These are phyloP conservation scores for Populus davidiana DNA, from an alignment of 345 rosid species.

Conservation along the genomic window DNA sequence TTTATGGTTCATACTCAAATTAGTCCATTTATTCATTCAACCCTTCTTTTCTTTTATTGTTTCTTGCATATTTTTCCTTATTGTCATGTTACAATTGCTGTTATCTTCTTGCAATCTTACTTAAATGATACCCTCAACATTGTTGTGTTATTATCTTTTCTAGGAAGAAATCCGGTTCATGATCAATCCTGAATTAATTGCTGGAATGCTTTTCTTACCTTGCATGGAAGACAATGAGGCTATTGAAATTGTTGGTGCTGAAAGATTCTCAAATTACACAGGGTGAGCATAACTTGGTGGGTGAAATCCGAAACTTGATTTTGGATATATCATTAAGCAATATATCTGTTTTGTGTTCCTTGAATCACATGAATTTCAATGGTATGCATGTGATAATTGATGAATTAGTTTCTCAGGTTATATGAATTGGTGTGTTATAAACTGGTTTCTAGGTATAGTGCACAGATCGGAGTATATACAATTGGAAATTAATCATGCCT, in stretches of 20 bases:
- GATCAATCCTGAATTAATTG: constrained; percentile 90
- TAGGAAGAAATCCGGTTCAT: constrained; percentile 98
- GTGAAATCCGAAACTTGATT: background rate
- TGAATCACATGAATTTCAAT: background rate
- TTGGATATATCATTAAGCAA: background rate
- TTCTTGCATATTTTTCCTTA: constrained; percentile 4
- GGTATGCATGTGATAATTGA: background rate
- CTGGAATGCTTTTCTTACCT: constrained; percentile 91
- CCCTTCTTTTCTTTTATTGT: background rate
- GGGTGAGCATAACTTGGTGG: constrained; percentile 53
- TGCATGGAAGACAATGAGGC: constrained; percentile 87
- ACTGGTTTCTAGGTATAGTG: background rate
- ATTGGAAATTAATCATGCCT: background rate
- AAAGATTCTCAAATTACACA: constrained; percentile 74
- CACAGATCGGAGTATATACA: background rate
- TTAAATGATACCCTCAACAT: background rate
- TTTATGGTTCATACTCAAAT: background rate
- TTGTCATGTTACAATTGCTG: background rate
- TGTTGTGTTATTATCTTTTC: constrained; percentile 9
- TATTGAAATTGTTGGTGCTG: constrained; percentile 78
- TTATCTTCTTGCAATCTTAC: background rate
- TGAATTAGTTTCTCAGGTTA: background rate
- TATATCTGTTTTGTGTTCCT: background rate
- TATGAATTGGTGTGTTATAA: background rate
- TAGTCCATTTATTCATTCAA: background rate